Conservation (phyloP, 768 basidiomycete species). For the Tricholoma matsutake region DNA sequence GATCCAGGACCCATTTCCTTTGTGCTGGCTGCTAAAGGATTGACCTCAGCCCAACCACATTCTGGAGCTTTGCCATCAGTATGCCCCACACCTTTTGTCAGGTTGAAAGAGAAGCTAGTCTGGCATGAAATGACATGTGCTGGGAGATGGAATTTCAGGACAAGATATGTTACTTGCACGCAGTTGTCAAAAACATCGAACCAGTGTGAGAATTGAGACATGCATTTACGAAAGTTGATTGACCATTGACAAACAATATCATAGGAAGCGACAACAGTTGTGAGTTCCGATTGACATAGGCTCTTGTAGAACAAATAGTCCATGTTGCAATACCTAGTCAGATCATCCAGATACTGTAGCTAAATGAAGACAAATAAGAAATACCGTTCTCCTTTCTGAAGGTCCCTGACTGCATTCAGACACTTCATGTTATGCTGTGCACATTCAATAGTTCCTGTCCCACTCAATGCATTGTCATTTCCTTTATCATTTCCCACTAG, state of each 20-base stretch:
- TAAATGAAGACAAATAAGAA: too few species aligned
- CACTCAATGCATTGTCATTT: slow-evolving; percentile 19
- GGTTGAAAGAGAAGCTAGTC: slow-evolving; percentile 18
- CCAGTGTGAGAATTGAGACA: too few species aligned
- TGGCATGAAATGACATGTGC: slow-evolving; percentile 23
- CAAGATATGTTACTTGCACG: slow-evolving; percentile 9
- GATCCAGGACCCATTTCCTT: background rate
- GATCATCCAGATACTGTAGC: background rate
- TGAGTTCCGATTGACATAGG: slow-evolving; percentile 4
- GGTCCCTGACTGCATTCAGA: too few species aligned
- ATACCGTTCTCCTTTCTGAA: too few species aligned
- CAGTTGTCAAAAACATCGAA: background rate
- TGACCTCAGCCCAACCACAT: slow-evolving; percentile 26
- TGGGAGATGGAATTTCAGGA: slow-evolving; percentile 27
- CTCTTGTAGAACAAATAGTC: slow-evolving; percentile 30
- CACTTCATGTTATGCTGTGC: too few species aligned
- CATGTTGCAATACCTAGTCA: slow-evolving; percentile 32
- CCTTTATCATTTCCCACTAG: slow-evolving; percentile 7
- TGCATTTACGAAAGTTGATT: too few species aligned
- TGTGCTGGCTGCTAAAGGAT: slow-evolving; percentile 16
- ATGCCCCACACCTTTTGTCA: slow-evolving; percentile 18
- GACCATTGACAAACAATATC: slow-evolving; percentile 29
- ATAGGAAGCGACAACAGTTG: slow-evolving; percentile 24
- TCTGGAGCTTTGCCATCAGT: slow-evolving; percentile 35
- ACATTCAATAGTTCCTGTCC: slow-evolving; percentile 16